phyloP scores from a whole-genome alignment of 2,329 filamentous ascomycete species.

The Fusarium clavum region DNA sequence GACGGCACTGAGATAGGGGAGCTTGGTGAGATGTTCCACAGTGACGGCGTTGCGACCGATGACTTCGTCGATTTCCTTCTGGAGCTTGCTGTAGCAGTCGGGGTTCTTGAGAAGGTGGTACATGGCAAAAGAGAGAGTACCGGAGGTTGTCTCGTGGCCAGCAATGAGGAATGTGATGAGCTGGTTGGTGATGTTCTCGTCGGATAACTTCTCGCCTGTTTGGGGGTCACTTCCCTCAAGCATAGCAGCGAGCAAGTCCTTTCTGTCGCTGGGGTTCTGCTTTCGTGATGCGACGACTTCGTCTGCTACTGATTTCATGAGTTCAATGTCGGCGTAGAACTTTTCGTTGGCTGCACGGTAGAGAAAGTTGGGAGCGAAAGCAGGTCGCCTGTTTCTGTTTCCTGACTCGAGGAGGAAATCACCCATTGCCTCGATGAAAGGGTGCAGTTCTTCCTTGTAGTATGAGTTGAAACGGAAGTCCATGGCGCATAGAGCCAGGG shows the following conservation, averaged over 20 bases:
- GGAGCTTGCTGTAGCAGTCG: slow-evolving; percentile 67
- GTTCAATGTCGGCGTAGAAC: slow-evolving; percentile 65
- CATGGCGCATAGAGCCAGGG: slow-evolving; percentile 78
- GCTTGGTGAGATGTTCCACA: slow-evolving; percentile 70
- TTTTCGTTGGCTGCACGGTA: slow-evolving; percentile 62
- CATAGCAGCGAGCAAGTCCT: slow-evolving; percentile 78
- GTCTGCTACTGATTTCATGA: slow-evolving; percentile 65
- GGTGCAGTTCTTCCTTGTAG: slow-evolving; percentile 75
- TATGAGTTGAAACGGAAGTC: slow-evolving; percentile 80
- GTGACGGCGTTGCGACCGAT: slow-evolving; percentile 68
- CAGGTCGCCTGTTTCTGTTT: slow-evolving; percentile 60
- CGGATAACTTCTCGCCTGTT: slow-evolving; percentile 73
- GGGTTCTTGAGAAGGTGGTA: slow-evolving; percentile 75
- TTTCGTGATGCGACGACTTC: slow-evolving; percentile 72
- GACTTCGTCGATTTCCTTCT: slow-evolving; percentile 75
- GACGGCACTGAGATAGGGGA: slow-evolving; percentile 73
- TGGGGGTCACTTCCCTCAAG: slow-evolving; percentile 73
- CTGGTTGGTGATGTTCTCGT: slow-evolving; percentile 74
- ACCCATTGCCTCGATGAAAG: slow-evolving; percentile 76
- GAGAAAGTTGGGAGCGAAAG: slow-evolving; percentile 60
- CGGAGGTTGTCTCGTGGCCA: slow-evolving; percentile 78
- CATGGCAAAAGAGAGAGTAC: slow-evolving; percentile 72
- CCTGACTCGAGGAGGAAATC: slow-evolving; percentile 70
- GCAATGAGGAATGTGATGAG: slow-evolving; percentile 79
- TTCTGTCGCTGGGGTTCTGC: slow-evolving; percentile 65